A percentile compares a stretch with the other conserved stretches of the same genome.
Evolutionary conservation across 1,284 basidiomycete species (phyloP).

Genomic region (Trichosporon asahii): DNA sequence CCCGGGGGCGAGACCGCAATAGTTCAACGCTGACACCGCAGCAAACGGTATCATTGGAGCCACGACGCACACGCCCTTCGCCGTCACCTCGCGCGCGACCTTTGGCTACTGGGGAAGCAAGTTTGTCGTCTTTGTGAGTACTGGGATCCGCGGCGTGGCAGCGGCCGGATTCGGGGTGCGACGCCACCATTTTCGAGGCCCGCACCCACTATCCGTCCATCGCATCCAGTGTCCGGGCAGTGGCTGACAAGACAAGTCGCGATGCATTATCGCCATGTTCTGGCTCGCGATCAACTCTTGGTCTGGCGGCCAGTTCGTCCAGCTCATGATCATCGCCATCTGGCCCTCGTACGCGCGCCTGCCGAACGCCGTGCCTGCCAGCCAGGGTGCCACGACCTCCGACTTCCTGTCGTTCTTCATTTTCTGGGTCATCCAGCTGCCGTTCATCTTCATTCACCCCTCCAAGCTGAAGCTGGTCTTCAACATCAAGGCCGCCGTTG

Average conservation of each 20-base stretch:
- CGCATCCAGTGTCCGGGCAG: constrained; percentile 35
- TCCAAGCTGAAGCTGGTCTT: constrained; percentile 71
- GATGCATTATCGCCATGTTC: constrained; percentile 70
- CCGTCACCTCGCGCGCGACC: constrained; percentile 68
- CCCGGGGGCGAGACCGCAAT: not conserved
- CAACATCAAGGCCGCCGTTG: constrained; percentile 62
- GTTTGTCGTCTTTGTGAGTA: constrained; percentile 52
- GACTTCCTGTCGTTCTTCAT: constrained; percentile 66
- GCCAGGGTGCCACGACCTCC: constrained; percentile 63
- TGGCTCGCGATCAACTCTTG: constrained; percentile 69
- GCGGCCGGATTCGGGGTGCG: not conserved
- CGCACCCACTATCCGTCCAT: not conserved
- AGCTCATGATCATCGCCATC: constrained; percentile 68
- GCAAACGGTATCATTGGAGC: constrained; percentile 69
- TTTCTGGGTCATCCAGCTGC: constrained; percentile 62
- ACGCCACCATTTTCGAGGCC: not conserved
- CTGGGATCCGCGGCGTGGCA: not conserved
- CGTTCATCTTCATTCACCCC: constrained; percentile 70
- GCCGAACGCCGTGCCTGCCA: constrained; percentile 62
- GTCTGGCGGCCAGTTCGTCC: constrained; percentile 37
- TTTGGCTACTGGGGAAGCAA: constrained; percentile 65
- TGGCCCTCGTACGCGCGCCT: constrained; percentile 67
- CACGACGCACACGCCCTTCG: constrained; percentile 65
- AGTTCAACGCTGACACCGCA: constrained; percentile 12
- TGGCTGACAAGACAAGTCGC: constrained; percentile 54